phyloP scores from a whole-genome alignment of 768 basidiomycete species.

The Dictyophora rubrovolvata region DNA sequence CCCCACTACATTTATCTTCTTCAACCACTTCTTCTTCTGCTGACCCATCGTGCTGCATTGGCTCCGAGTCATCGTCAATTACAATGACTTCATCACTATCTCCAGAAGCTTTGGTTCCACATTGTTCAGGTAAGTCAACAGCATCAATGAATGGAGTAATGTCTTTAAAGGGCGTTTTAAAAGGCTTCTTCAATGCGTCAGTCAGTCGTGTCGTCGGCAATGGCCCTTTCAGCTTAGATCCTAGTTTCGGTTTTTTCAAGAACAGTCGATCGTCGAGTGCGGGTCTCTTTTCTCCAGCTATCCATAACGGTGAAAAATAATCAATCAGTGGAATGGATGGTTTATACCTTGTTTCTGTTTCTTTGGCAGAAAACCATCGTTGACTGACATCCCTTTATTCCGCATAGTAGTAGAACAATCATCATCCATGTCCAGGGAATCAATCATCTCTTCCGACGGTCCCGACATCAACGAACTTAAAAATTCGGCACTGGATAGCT shows the following conservation, averaged over 20 bases:
- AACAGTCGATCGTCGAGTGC: neutral
- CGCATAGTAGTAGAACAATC: slow-evolving; percentile 12
- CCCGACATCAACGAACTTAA: slow-evolving; percentile 16
- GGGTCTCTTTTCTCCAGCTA: neutral
- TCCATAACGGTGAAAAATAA: neutral
- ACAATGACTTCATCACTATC: neutral
- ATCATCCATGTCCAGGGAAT: slow-evolving; percentile 21
- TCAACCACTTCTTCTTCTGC: neutral
- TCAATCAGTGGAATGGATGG: neutral
- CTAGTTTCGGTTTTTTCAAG: neutral
- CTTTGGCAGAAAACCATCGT: neutral
- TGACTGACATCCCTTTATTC: neutral
- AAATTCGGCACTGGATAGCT: slow-evolving; percentile 36
- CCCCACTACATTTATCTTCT: neutral
- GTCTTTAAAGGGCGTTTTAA: slow-evolving; percentile 30
- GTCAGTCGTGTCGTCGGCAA: neutral
- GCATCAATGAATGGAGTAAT: slow-evolving; percentile 26
- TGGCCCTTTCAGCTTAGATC: neutral
- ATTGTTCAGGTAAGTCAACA: neutral
- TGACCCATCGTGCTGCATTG: slow-evolving; percentile 1
- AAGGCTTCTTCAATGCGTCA: slow-evolving; percentile 35
- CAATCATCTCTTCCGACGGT: slow-evolving; percentile 10
- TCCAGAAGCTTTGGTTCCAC: neutral
- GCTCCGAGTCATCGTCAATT: neutral
- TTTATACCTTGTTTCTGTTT: neutral